phyloP scores from a whole-genome alignment of 2,329 filamentous ascomycete species.

The Verticillium klebahnii region DNA sequence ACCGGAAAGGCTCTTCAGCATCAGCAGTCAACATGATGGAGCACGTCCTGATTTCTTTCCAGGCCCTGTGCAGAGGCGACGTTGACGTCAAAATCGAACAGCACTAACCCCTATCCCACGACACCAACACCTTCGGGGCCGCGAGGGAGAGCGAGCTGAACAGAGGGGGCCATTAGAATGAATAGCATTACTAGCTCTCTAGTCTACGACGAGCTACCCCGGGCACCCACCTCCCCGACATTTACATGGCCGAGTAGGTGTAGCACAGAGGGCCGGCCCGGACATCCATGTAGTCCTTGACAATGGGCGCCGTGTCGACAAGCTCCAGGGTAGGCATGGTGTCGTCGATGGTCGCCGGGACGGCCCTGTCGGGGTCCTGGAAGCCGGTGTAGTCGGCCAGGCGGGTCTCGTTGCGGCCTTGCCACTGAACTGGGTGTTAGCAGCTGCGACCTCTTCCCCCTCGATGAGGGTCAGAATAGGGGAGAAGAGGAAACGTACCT shows the following conservation, averaged over 20 bases:
- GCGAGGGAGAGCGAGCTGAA: too few relatives aligned
- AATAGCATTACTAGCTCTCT: too few relatives aligned
- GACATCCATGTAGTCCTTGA: slow-evolving; percentile 15
- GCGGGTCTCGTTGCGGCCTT: slow-evolving; percentile 12
- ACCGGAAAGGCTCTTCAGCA: too few relatives aligned
- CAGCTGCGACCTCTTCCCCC: neutral
- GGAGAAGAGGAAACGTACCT: neutral
- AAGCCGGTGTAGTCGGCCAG: slow-evolving; percentile 14
- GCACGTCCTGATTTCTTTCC: too few relatives aligned
- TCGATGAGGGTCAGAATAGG: neutral
- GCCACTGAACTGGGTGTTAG: slow-evolving; percentile 11
- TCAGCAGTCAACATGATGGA: too few relatives aligned
- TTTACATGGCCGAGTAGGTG: slow-evolving; percentile 6
- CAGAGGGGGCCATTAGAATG: too few relatives aligned
- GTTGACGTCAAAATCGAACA: too few relatives aligned
- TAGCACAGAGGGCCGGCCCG: slow-evolving; percentile 13
- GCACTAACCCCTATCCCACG: too few relatives aligned
- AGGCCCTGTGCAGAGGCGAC: too few relatives aligned
- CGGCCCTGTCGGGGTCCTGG: neutral
- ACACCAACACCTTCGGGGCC: too few relatives aligned
- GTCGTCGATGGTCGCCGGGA: slow-evolving; percentile 7
- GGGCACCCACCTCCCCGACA: too few relatives aligned
- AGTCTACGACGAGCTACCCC: too few relatives aligned
- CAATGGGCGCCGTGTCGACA: slow-evolving; percentile 7
- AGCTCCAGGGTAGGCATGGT: slow-evolving; percentile 12